A percentile compares a stretch with the other conserved stretches of the same genome.
These are phyloP conservation scores for Aspergillus ruber DNA, from an alignment of 2,329 filamentous ascomycete genomes.

Conservation along the genomic window DNA sequence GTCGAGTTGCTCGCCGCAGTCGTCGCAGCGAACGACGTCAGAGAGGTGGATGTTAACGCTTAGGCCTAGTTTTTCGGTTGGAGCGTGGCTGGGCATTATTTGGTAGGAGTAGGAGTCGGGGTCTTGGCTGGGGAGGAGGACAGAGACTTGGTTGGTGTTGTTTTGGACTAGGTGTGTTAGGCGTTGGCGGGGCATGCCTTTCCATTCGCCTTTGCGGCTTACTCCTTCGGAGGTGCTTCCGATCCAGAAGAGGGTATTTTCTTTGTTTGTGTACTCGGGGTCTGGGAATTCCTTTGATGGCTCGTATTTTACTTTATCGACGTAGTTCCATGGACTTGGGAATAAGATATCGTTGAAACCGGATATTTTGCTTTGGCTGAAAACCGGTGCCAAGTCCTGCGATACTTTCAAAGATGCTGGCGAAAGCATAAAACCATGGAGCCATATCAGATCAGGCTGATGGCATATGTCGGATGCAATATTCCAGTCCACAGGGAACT, in stretches of 20 bases:
- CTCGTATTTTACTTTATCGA: slow-evolving; percentile 50
- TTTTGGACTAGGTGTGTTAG: slow-evolving; percentile 64
- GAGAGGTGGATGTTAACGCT: slow-evolving; percentile 56
- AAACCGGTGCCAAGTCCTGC: slow-evolving; percentile 63
- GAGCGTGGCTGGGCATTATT: slow-evolving; percentile 37
- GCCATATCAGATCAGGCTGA: slow-evolving; percentile 66
- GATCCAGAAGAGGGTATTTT: slow-evolving; percentile 66
- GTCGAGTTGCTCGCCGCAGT: slow-evolving; percentile 47
- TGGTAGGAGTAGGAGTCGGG: slow-evolving; percentile 50
- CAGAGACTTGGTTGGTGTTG: slow-evolving; percentile 46
- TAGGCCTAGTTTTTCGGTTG: slow-evolving; percentile 43
- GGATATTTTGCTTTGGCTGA: slow-evolving; percentile 65
- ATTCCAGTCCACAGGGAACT: slow-evolving; percentile 62
- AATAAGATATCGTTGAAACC: slow-evolving; percentile 73
- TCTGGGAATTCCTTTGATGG: slow-evolving; percentile 49
- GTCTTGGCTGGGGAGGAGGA: slow-evolving; percentile 49
- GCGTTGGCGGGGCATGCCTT: slow-evolving; percentile 63
- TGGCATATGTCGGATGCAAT: slow-evolving; percentile 62
- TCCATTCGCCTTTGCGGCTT: slow-evolving; percentile 52
- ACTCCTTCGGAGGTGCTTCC: slow-evolving; percentile 57
- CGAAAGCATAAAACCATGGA: slow-evolving; percentile 68
- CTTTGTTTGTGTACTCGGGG: slow-evolving; percentile 54
- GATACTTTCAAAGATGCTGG: slow-evolving; percentile 58
- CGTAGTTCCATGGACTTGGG: slow-evolving; percentile 58
- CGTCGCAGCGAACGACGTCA: slow-evolving; percentile 52